Percentiles rank a stretch among this genome's conserved stretches.
phyloP scores from a whole-genome alignment of 2,329 filamentous ascomycete genomes.

The Monilinia aucupariae region DNA sequence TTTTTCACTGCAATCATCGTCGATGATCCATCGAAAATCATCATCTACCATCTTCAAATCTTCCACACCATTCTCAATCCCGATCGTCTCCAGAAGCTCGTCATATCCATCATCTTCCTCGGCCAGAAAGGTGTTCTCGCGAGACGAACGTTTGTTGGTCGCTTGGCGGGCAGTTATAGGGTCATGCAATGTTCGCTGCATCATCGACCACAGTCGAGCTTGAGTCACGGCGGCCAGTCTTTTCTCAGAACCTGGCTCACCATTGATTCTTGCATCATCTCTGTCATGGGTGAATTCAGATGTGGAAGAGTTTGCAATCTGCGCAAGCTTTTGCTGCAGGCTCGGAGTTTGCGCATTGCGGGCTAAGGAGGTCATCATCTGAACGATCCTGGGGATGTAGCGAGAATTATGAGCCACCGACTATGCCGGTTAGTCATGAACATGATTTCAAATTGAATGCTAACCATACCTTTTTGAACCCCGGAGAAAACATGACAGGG shows the following conservation, averaged over 20 bases:
- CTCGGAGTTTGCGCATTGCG: slow-evolving; percentile 13
- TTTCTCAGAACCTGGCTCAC: slow-evolving; percentile 13
- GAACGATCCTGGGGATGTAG: slow-evolving; percentile 13
- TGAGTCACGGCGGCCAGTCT: slow-evolving; percentile 22
- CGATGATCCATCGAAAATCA: slow-evolving; percentile 6
- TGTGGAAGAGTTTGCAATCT: neutral
- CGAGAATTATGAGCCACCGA: slow-evolving; percentile 14
- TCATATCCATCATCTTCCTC: slow-evolving; percentile 1
- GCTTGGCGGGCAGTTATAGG: slow-evolving; percentile 15
- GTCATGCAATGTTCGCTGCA: slow-evolving; percentile 26
- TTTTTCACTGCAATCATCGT: neutral
- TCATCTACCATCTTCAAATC: neutral
- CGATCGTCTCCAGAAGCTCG: slow-evolving; percentile 3
- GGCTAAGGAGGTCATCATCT: slow-evolving; percentile 12
- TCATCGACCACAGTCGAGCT: slow-evolving; percentile 28
- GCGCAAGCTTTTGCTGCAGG: slow-evolving; percentile 10
- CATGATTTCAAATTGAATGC: neutral
- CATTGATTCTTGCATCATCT: neutral
- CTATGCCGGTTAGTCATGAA: slow-evolving; percentile 9
- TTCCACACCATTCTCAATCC: neutral
- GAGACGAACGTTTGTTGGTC: neutral
- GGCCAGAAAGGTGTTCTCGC: neutral
- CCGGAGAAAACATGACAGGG: slow-evolving; percentile 30
- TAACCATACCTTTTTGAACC: slow-evolving; percentile 27
- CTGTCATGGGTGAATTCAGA: neutral